Conservation (phyloP, 2,329 filamentous ascomycete species). For the Fusarium lateritium region DNA sequence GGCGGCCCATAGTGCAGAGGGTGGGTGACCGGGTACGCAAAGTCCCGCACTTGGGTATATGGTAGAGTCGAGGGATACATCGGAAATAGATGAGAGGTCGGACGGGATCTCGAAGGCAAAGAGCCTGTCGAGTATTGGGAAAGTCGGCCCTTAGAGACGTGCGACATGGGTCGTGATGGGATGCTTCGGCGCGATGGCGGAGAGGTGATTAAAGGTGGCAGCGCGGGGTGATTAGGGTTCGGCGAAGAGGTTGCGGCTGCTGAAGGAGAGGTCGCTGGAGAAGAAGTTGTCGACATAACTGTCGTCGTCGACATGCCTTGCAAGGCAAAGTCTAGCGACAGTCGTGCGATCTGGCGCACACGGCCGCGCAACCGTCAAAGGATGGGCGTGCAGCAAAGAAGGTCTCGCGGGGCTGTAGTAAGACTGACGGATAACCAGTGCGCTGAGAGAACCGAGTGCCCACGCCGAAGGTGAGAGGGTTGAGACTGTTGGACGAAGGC, state of each 20-base stretch:
- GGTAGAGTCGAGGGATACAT: slow-evolving; percentile 87
- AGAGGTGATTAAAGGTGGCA: slow-evolving; percentile 72
- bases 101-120: slow-evolving; percentile 78
- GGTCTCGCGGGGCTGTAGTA: slow-evolving; percentile 41
- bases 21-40: slow-evolving; percentile 87
- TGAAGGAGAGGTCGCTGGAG: slow-evolving; percentile 68
- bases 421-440: slow-evolving; percentile 37
- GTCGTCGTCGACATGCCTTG: slow-evolving; percentile 60
- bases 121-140: slow-evolving; percentile 87
- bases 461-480: slow-evolving; percentile 29
- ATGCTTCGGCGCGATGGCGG: slow-evolving; percentile 71
- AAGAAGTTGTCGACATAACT: slow-evolving; percentile 71
- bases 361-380: slow-evolving; percentile 49
- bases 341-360: slow-evolving; percentile 51
- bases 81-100: slow-evolving; percentile 85
- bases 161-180: slow-evolving; percentile 77
- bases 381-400: slow-evolving; percentile 36
- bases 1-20: slow-evolving; percentile 96
- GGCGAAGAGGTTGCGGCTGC: slow-evolving; percentile 60
- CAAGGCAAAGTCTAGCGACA: slow-evolving; percentile 44
- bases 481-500: slow-evolving; percentile 16
- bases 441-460: slow-evolving; percentile 24
- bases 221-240: slow-evolving; percentile 68
- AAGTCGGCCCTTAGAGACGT: slow-evolving; percentile 84
- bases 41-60: slow-evolving; percentile 95